Conservation (phyloP, 2,329 filamentous ascomycete species). For the Coniella vitis region DNA sequence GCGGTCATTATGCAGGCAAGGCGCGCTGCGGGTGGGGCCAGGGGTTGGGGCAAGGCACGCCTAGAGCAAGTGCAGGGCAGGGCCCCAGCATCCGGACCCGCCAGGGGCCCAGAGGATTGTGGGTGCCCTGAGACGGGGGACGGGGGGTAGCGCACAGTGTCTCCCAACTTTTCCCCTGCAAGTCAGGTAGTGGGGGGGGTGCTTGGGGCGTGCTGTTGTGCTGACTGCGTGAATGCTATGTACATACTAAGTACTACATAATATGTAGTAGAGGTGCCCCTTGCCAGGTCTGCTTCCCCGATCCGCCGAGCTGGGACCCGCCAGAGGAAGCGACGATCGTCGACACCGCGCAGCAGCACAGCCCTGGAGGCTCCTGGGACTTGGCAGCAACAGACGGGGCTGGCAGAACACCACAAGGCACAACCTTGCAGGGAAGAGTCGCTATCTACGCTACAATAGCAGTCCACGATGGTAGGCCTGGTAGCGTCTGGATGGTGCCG, state of each 20-base stretch:
- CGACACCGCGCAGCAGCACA: too few relatives aligned
- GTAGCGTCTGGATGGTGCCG: too few relatives aligned
- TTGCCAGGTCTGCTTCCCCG: not conserved
- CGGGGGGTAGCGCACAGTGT: slow-evolving; percentile 5
- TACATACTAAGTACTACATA: not conserved
- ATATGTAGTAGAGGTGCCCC: not conserved
- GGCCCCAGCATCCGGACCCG: not conserved
- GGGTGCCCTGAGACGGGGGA: slow-evolving; percentile 10
- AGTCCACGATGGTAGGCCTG: too few relatives aligned
- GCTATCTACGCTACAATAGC: not conserved
- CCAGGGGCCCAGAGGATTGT: not conserved
- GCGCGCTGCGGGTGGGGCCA: not conserved
- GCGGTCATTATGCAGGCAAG: not conserved
- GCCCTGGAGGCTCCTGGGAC: too few relatives aligned
- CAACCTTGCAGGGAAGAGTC: slow-evolving; percentile 6
- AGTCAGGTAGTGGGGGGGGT: too few relatives aligned
- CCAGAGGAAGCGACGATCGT: not conserved
- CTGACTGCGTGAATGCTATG: too few relatives aligned
- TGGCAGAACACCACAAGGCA: not conserved
- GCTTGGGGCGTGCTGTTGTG: too few relatives aligned
- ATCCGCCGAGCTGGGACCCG: not conserved
- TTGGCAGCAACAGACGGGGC: too few relatives aligned
- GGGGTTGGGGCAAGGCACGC: slow-evolving; percentile 1
- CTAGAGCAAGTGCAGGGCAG: slow-evolving; percentile 10
- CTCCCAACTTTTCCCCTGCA: slow-evolving; percentile 5